phyloP scores from a whole-genome alignment of 2,329 filamentous ascomycete species.

The Colletotrichum endophyticum region DNA sequence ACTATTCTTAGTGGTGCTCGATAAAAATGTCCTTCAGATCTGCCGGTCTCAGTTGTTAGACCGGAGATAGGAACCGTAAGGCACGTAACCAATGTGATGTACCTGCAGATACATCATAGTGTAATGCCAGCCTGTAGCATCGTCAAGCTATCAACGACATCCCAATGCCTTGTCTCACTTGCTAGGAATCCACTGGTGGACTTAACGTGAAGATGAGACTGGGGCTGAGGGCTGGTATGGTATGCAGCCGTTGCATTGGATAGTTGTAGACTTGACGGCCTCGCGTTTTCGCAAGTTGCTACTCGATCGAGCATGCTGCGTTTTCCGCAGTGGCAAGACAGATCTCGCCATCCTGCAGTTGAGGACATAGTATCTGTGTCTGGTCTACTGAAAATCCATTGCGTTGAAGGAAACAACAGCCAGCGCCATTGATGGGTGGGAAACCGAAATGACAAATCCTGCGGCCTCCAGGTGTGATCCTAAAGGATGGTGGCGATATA shows the following conservation, averaged over 20 bases:
- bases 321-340: neutral
- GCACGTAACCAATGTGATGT: neutral
- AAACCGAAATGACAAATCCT: neutral
- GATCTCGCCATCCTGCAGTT: neutral
- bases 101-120: neutral
- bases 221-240: neutral
- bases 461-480: neutral
- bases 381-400: neutral
- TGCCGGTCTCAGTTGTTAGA: neutral
- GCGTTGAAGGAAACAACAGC: neutral
- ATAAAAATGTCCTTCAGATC: neutral
- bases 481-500: neutral
- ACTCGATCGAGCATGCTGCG: neutral
- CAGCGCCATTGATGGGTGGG: neutral
- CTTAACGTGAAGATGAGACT: neutral
- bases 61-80: neutral
- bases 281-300: neutral
- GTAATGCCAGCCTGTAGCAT: neutral
- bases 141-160: neutral
- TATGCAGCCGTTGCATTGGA: neutral
- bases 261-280: neutral
- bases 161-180: neutral
- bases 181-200: neutral
- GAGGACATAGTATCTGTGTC: too few species aligned
- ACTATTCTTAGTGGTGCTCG: neutral